Conservation (phyloP, 1,284 basidiomycete genomes). For the Somion occarium region DNA sequence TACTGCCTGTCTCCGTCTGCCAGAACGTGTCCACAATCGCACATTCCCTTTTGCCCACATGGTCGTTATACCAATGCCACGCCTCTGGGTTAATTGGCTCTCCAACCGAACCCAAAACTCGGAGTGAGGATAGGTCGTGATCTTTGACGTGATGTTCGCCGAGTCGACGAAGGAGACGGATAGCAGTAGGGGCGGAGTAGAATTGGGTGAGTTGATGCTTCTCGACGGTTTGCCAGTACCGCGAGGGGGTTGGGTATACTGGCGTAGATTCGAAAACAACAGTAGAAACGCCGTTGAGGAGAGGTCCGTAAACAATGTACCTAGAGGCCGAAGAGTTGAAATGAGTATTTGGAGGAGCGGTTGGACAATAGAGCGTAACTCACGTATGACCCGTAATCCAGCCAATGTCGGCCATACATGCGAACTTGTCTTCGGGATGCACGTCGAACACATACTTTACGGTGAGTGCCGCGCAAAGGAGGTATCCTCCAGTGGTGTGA, state of each 20-base stretch:
- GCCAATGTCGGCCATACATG: constrained; percentile 98
- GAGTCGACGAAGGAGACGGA: constrained; percentile 86
- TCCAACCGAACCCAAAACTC: constrained; percentile 91
- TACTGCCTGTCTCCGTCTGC: constrained; percentile 98
- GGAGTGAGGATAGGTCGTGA: constrained; percentile 73
- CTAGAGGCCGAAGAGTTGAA: too few species aligned
- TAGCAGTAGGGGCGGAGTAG: constrained; percentile 91
- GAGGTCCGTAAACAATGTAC: constrained; percentile 96
- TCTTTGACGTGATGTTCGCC: constrained; percentile 85
- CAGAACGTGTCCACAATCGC: constrained; percentile 96
- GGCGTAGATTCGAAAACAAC: constrained; percentile 97
- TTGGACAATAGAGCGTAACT: constrained; percentile 20
- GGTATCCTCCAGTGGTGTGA: constrained; percentile 92
- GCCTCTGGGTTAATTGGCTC: constrained; percentile 99
- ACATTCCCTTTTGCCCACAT: constrained; percentile 86
- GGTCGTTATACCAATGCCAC: constrained; percentile 98
- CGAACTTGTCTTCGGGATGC: constrained; percentile 88
- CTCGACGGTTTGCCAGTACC: constrained; percentile 96
- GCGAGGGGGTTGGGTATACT: constrained; percentile 91
- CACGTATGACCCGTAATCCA: constrained; percentile 99
- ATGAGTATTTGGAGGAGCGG: too few species aligned
- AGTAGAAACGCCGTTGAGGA: constrained; percentile 87
- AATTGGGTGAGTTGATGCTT: constrained; percentile 94
- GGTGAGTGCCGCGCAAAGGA: constrained; percentile 87
- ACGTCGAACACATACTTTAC: constrained; percentile 97